Base-by-base conservation (phyloP, 176 grass and related monocot genomes). In the Musa troglodytarum region DNA sequence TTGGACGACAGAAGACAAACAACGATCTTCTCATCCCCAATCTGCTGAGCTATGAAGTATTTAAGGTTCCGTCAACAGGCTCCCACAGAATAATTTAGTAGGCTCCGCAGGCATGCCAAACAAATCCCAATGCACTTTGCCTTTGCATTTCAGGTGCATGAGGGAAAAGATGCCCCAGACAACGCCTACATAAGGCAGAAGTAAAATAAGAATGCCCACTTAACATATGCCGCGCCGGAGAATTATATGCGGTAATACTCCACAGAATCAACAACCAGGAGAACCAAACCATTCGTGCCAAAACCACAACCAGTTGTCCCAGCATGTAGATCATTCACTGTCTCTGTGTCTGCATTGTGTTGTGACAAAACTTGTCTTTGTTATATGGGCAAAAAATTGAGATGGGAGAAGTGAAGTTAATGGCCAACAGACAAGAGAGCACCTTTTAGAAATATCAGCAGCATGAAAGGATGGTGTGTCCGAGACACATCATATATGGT, bases 121-220 rank as follows among this genome's bases (percentile, higher is more conserved):
- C 74, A 76, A 76, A 76, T 50, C 57, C 57, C 21, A 25, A 25
- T 53, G 23, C 28, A 7, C 55, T n/a, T 62, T 29, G 23, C 78
- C 69, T 63, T 11, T 52, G 66, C 68, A 73, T 57, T 65, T 73
- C 54, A 73, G 58, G 69, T 73, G 78, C 78, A 80, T 80, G 57
- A 80, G 78, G 16, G 56, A 70, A 73, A 73, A 80, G 78, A 80
- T 80, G 78, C 57, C 78, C 57, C 78, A 64, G 69, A 73, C 29
- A 80, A 49, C 25, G 58, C 57, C 78, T 73, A 80, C 69, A 73
- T 65, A 80, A 29, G 69, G 65, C 58, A 73, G 69, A 50, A 64
- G 15, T 65, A 80, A 64, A 73, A 73, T 80, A 73, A 80, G 56
- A 65, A 53, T 43, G 9, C 78, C 50, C 12, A 62, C 22, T 52